These are phyloP conservation scores for Lyophyllum shimeji DNA, from an alignment of 768 basidiomycete genomes.

Conservation along the genomic window DNA sequence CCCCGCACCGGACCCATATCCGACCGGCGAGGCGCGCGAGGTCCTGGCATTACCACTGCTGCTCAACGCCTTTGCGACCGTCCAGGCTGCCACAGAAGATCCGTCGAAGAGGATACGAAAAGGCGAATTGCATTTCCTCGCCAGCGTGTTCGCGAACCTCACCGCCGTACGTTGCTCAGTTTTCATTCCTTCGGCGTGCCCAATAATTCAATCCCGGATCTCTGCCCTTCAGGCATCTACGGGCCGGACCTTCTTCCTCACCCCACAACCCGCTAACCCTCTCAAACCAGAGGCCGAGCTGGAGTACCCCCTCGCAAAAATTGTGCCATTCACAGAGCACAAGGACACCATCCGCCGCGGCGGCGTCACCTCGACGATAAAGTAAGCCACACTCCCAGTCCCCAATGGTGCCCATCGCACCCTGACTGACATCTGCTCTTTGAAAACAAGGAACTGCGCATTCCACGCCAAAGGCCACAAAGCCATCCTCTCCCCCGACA, in stretches of 20 bases:
- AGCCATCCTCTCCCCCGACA: conserved; percentile 69
- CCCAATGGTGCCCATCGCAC: neutral
- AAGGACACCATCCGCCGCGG: conserved; percentile 82
- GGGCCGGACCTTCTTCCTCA: conserved; percentile 80
- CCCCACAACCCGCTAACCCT: conserved; percentile 56
- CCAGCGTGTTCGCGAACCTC: conserved; percentile 93
- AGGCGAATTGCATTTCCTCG: conserved; percentile 85
- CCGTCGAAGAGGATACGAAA: conserved; percentile 56
- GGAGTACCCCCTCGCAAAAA: conserved; percentile 82
- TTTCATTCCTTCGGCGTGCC: neutral
- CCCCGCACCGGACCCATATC: conserved; percentile 70
- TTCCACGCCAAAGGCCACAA: conserved; percentile 70
- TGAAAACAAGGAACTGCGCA: conserved; percentile 76
- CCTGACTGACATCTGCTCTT: neutral
- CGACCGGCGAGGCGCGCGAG: conserved; percentile 49
- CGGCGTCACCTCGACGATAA: conserved; percentile 84
- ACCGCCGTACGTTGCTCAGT: conserved; percentile 51
- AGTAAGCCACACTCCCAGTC: conserved; percentile 45
- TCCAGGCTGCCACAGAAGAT: conserved; percentile 46
- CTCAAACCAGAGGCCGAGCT: conserved; percentile 42
- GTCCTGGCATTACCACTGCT: conserved; percentile 75
- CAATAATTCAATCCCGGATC: neutral
- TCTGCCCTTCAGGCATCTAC: conserved; percentile 53
- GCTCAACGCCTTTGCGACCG: conserved; percentile 82
- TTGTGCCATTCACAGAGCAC: conserved; percentile 90